A percentile compares a stretch with the other conserved stretches of the same genome.
Evolutionary conservation across 2,329 filamentous ascomycete species (phyloP).

Genomic region (Exophiala sp.): DNA sequence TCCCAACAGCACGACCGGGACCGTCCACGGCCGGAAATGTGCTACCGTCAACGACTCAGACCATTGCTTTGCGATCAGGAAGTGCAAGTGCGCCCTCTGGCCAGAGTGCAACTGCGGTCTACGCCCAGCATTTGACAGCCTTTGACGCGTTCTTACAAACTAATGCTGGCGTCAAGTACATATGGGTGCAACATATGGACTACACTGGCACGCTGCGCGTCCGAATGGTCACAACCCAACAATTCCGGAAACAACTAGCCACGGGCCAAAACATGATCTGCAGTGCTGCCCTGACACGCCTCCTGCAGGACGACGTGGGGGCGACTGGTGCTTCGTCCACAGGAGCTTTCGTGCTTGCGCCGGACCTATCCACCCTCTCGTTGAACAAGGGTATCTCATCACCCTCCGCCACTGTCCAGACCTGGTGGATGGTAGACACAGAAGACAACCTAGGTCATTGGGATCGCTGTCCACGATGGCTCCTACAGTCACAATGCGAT

Average conservation of each 20-base stretch:
- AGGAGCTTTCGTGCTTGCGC: constrained; percentile 64
- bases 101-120: constrained; percentile 9
- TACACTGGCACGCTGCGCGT: constrained; percentile 67
- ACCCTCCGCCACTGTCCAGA: constrained; percentile 62
- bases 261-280: constrained; percentile 56
- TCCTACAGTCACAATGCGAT: constrained; percentile 56
- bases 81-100: constrained; percentile 14
- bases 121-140: constrained; percentile 23
- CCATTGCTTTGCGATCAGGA: constrained; percentile 5
- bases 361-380: constrained; percentile 62
- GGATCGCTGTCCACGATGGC: constrained; percentile 59
- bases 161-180: constrained; percentile 57
- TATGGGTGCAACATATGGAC: constrained; percentile 75
- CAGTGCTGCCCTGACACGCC: constrained; percentile 60
- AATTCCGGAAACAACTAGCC: constrained; percentile 49
- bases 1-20: constrained; percentile 8
- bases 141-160: constrained; percentile 49
- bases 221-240: constrained; percentile 63
- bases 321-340: constrained; percentile 53
- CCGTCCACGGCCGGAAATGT: constrained; percentile 7
- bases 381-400: constrained; percentile 55
- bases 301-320: constrained; percentile 65
- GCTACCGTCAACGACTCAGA: constrained; percentile 1
- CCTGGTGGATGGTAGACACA: constrained; percentile 58
- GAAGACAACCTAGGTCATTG: constrained; percentile 29